phyloP scores from a whole-genome alignment of 106 monocot genomes.

The Acanthochlamys bracteata region DNA sequence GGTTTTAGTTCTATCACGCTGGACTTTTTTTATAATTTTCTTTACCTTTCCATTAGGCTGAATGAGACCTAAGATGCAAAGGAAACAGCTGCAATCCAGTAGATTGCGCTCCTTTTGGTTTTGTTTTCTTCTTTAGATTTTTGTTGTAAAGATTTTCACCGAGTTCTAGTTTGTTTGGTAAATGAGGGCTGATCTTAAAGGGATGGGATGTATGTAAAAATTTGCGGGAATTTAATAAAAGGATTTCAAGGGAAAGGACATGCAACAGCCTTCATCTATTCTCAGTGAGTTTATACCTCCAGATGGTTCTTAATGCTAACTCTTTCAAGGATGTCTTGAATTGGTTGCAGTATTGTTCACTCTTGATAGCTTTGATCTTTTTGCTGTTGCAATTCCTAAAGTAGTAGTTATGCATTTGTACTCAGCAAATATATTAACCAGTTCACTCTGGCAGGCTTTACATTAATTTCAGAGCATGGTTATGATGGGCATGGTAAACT shows the following conservation, averaged over 20 bases:
- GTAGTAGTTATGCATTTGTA: too few species aligned
- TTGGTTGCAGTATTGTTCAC: too few species aligned
- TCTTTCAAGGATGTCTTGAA: not conserved
- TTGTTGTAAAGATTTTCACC: constrained; percentile 5
- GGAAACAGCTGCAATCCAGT: constrained; percentile 53
- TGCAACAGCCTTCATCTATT: constrained; percentile 35
- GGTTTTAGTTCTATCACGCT: constrained; percentile 2
- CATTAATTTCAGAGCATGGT: too few species aligned
- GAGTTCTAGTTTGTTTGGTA: not conserved
- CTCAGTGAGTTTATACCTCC: constrained; percentile 19
- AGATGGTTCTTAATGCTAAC: not conserved
- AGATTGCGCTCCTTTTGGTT: constrained; percentile 11
- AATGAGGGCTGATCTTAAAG: constrained; percentile 11
- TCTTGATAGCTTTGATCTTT: too few species aligned
- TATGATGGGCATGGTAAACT: too few species aligned
- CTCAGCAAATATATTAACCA: too few species aligned
- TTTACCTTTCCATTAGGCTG: constrained; percentile 25
- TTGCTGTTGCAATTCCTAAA: too few species aligned
- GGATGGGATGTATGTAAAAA: constrained; percentile 52
- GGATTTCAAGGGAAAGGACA: constrained; percentile 43
- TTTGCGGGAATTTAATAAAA: constrained; percentile 30
- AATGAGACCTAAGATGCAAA: constrained; percentile 48
- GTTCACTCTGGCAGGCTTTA: too few species aligned
- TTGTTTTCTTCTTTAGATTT: not conserved
- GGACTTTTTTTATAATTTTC: not conserved